These are phyloP conservation scores for Tolypocladium amazonense DNA, from an alignment of 2,329 filamentous ascomycete genomes.

Conservation along the genomic window DNA sequence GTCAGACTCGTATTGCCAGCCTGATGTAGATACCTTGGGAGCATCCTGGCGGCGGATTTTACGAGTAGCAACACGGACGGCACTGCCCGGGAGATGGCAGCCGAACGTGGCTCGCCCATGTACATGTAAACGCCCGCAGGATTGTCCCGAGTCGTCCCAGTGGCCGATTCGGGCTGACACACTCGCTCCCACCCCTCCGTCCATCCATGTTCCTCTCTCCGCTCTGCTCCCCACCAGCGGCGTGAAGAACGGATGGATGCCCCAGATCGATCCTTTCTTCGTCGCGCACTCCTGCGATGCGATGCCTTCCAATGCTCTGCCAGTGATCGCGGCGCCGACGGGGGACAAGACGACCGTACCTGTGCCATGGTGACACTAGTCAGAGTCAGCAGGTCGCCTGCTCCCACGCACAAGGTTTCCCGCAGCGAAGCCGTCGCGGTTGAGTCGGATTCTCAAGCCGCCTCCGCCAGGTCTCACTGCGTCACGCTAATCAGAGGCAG, in stretches of 20 bases:
- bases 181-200: background rate
- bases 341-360: background rate
- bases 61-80: background rate
- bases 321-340: background rate
- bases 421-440: background rate
- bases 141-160: background rate
- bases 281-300: background rate
- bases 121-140: background rate
- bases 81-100: constrained; percentile 3
- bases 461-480: background rate
- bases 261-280: background rate
- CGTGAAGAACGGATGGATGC: background rate
- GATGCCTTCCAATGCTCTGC: background rate
- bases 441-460: background rate
- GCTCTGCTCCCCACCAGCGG: background rate
- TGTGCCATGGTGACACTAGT: background rate
- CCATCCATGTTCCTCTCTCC: background rate
- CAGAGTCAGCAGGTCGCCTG: background rate
- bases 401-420: background rate
- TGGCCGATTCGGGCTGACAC: background rate
- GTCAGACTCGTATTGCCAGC: background rate
- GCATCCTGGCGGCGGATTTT: too few relatives aligned
- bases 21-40: background rate
- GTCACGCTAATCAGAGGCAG: background rate
- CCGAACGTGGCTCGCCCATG: constrained; percentile 5